phyloP scores from a whole-genome alignment of 73 alveolate species.

The Paramecium primaurelia region DNA sequence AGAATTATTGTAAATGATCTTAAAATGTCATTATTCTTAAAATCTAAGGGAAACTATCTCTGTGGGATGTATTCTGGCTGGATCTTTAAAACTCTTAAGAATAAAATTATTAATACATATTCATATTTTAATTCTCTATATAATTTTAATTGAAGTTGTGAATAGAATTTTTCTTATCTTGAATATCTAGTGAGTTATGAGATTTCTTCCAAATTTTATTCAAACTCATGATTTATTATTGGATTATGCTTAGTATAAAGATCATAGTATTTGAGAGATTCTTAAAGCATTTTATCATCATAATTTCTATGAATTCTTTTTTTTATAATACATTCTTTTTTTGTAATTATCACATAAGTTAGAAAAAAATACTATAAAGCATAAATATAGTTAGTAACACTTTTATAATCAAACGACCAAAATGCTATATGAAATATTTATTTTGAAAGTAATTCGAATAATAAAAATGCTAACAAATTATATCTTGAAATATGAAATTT shows the following conservation, averaged over 20 bases:
- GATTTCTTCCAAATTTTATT: not conserved
- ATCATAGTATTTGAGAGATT: not conserved
- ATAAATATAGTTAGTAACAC: not conserved
- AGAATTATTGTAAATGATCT: not conserved
- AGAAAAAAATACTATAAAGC: not conserved
- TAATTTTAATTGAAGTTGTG: not conserved
- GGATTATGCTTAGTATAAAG: not conserved
- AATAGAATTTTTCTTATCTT: not conserved
- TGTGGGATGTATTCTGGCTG: not conserved
- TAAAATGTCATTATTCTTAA: not conserved
- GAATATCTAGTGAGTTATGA: not conserved
- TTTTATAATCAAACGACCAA: not conserved
- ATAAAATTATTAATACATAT: not conserved
- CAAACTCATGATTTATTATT: not conserved
- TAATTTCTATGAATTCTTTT: not conserved
- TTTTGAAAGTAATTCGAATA: not conserved
- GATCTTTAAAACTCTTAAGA: not conserved
- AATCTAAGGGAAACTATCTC: not conserved
- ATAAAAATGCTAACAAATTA: not conserved
- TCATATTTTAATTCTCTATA: not conserved
- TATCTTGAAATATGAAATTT: not conserved
- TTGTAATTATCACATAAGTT: not conserved
- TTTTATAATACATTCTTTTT: not conserved
- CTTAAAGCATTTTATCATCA: not conserved
- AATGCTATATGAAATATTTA: not conserved